These are phyloP conservation scores for Coniochaeta sp. DNA, from an alignment of 2,329 filamentous ascomycete species.

Conservation along the genomic window DNA sequence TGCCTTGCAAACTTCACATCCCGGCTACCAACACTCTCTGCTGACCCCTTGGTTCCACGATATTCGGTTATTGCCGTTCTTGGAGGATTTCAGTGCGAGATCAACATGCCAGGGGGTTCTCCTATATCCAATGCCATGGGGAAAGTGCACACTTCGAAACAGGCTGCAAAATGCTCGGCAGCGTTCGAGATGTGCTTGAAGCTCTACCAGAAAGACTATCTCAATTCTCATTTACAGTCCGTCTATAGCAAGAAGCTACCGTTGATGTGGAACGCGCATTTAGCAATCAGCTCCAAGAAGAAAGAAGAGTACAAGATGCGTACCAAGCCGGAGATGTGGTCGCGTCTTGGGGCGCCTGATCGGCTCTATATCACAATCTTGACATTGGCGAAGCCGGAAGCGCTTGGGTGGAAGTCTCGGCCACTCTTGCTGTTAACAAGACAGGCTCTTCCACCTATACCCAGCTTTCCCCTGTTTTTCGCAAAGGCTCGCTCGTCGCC, in stretches of 20 bases:
- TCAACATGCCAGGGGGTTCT: constrained; percentile 67
- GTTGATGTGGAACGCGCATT: constrained; percentile 74
- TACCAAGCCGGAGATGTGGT: constrained; percentile 73
- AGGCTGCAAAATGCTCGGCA: constrained; percentile 76
- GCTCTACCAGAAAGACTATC: constrained; percentile 56
- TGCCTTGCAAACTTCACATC: constrained; percentile 68
- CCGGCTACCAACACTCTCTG: constrained; percentile 46
- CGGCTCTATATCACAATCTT: constrained; percentile 57
- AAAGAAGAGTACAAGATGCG: constrained; percentile 68
- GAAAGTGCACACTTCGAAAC: constrained; percentile 57
- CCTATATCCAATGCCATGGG: constrained; percentile 64
- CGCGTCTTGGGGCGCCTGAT: constrained; percentile 33
- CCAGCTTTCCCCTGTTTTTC: constrained; percentile 65
- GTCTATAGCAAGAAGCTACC: constrained; percentile 65
- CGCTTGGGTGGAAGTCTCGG: constrained; percentile 50
- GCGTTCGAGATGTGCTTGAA: constrained; percentile 76
- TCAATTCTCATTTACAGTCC: constrained; percentile 70
- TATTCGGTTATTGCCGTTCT: constrained; percentile 55
- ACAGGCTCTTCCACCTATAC: constrained; percentile 52
- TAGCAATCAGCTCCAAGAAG: constrained; percentile 76
- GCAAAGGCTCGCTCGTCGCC: constrained; percentile 52
- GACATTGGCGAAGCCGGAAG: constrained; percentile 44
- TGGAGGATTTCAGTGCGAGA: constrained; percentile 64
- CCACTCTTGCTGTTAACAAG: constrained; percentile 68
- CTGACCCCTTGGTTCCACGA: constrained; percentile 30